Base-by-base conservation (phyloP, 192 early-diverging fungal species). In the Spizellomyces sp. region DNA sequence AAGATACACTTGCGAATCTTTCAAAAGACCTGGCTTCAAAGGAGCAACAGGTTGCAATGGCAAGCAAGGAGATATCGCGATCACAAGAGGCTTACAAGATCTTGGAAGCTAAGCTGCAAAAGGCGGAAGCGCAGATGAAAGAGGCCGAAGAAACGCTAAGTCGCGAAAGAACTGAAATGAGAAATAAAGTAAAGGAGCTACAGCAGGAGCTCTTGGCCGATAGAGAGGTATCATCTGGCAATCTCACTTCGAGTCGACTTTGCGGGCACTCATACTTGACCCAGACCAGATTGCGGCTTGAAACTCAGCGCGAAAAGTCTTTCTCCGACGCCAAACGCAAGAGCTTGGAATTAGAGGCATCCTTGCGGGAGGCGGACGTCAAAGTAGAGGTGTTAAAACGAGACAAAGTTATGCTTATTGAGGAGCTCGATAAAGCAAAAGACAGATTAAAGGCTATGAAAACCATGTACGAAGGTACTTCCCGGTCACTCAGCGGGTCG, bases 351-450 rank as follows among this genome's bases (percentile, higher is more conserved):
- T 64, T 82, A 7, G 85, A 86, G 47, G 65, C 79, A 4, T 48
- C 59, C 9, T 45, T 62, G 10, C 66, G 73, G 36, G 80, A 84
- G 22, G 59, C 76, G 5, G 79, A 80, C 19, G 36, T 84, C 17
- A 60, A 79, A 52, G 60, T 73, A 6, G 74, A 82, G 44, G 69
- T 81, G n/a, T 50, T 80, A 42, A 76, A 70, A 36, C 75, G 77
- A 19, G 85, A 86, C 67, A 82, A 82, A 52, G 12, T 45, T 8
- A 59, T 78, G 14, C 68, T 86, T 8, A 14, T 82, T 44, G 82
- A 84, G 19, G 82, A 86, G 17, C 48, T 84, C 21, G 75, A 79
- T 15, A 79, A 79, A 62, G 59, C 21, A 8, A 77, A 77, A 58
- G 80, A 82, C 52, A 72, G 71, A 21, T 75, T 79, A 54, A 64